Conservation (phyloP, 2,329 filamentous ascomycete genomes). For the Fusarium nisikadoi region DNA sequence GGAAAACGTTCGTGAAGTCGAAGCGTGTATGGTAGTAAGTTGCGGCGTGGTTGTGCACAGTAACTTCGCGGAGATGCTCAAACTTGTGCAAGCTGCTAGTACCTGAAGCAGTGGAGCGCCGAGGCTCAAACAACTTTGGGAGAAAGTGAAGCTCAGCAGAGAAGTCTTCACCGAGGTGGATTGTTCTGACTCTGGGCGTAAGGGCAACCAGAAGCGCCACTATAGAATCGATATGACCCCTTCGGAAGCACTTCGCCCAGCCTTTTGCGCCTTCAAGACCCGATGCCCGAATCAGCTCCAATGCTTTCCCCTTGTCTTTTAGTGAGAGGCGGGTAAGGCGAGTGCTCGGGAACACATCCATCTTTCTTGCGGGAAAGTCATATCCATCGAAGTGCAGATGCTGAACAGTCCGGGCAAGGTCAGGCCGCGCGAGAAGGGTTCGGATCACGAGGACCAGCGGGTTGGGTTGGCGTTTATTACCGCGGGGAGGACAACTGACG, state of each 20-base stretch:
- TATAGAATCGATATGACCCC: neutral
- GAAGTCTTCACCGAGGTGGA: neutral
- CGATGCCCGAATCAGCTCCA: neutral
- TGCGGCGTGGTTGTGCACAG: neutral
- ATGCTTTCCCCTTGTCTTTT: neutral
- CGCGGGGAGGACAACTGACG: neutral
- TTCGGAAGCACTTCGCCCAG: neutral
- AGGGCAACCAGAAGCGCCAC: neutral
- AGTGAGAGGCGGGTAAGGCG: neutral
- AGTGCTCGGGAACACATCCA: neutral
- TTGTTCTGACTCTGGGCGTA: neutral
- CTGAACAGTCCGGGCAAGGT: neutral
- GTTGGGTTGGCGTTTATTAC: neutral
- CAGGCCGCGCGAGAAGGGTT: neutral
- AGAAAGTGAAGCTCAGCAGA: neutral
- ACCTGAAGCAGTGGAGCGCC: fast-evolving
- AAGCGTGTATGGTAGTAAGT: neutral
- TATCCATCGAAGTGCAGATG: neutral
- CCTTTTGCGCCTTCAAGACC: too few relatives aligned
- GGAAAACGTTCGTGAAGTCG: neutral
- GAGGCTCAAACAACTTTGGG: neutral
- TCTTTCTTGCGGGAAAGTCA: neutral
- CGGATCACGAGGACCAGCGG: neutral
- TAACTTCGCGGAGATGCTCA: neutral
- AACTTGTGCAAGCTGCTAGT: neutral